Evolutionary conservation across 495 filamentous ascomycete species (phyloP).

Genomic region (Glonium stellatum): DNA sequence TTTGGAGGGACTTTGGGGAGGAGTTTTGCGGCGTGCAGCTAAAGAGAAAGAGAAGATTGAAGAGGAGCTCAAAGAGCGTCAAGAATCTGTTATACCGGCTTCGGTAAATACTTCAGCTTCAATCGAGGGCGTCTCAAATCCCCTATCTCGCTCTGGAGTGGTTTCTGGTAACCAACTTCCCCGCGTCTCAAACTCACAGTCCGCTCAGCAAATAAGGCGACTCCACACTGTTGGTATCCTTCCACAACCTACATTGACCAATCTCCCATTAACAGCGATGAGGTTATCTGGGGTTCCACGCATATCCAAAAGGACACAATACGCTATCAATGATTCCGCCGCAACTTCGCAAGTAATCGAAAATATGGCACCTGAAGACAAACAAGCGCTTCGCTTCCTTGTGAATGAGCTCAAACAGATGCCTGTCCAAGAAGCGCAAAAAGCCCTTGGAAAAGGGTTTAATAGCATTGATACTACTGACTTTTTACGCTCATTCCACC

Average conservation of each 20-base stretch:
- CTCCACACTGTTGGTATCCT: not conserved
- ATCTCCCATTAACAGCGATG: not conserved
- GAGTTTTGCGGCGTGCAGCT: slow-evolving; percentile 32
- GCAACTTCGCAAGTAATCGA: not conserved
- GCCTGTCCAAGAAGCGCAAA: not conserved
- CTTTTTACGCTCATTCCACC: not conserved
- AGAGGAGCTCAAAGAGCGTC: not conserved
- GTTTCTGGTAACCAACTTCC: not conserved
- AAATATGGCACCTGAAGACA: not conserved
- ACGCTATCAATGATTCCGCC: not conserved
- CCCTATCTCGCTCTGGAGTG: not conserved
- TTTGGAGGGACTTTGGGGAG: slow-evolving; percentile 73
- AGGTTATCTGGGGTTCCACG: not conserved
- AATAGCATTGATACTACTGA: not conserved
- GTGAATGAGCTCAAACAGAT: not conserved
- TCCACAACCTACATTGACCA: not conserved
- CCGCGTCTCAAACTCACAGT: not conserved
- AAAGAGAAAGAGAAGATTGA: not conserved
- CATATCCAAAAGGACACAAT: not conserved
- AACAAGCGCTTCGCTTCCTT: not conserved
- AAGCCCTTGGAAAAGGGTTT: not conserved
- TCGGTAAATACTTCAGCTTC: not conserved
- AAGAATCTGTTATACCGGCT: not conserved
- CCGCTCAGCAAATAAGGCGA: not conserved
- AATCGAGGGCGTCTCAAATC: not conserved